A percentile compares a stretch with the other conserved stretches of the same genome.
Conservation (phyloP, 139 green algal genomes). For the Tetraselmis striata region DNA sequence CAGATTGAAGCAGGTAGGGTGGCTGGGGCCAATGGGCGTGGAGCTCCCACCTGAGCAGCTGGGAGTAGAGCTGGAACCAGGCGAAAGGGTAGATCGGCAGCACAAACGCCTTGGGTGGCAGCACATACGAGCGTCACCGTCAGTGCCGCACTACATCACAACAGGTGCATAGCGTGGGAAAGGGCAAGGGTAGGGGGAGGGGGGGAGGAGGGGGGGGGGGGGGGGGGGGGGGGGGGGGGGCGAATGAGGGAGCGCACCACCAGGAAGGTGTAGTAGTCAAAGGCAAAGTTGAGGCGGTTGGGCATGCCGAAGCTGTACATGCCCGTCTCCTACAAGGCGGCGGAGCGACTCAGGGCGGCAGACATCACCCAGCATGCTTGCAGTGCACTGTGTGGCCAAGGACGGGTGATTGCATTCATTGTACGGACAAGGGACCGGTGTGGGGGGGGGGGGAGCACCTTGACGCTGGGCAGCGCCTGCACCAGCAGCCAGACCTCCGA, state of each 20-base stretch:
- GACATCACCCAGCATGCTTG: too few species aligned
- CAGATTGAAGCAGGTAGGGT: too few species aligned
- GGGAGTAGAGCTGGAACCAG: not conserved
- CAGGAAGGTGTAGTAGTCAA: not conserved
- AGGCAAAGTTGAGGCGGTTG: not conserved
- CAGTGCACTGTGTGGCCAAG: too few species aligned
- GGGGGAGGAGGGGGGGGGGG: not conserved
- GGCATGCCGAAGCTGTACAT: not conserved
- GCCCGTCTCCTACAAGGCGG: not conserved
- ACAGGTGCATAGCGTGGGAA: too few species aligned
- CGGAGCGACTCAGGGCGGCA: too few species aligned
- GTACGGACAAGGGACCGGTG: too few species aligned
- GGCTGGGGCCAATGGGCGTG: not conserved
- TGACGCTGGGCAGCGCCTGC: not conserved
- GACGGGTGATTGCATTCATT: too few species aligned
- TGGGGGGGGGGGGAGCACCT: not conserved
- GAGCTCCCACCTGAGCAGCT: not conserved
- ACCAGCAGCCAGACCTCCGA: not conserved
- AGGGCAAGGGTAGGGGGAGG: too few species aligned
- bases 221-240: too few species aligned
- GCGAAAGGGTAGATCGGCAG: not conserved
- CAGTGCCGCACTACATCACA: too few species aligned
- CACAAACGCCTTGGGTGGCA: not conserved
- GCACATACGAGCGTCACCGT: too few species aligned
- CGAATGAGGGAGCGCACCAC: not conserved